Conservation (phyloP, 352 stramenopile species). For the Globisporangium nodosum region DNA sequence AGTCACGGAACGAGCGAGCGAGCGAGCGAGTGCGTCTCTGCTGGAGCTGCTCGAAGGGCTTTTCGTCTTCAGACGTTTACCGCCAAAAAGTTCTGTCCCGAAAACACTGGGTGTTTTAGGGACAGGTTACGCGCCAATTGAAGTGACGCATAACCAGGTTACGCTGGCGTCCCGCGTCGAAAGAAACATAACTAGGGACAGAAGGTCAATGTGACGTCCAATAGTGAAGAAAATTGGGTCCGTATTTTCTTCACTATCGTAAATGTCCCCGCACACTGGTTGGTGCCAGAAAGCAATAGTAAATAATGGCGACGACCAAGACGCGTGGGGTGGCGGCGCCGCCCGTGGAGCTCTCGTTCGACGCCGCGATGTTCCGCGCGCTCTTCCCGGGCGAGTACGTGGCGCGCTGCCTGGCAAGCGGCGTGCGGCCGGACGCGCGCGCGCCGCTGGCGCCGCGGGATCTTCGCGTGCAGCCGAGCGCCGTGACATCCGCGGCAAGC, state of each 20-base stretch:
- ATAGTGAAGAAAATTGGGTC: no score
- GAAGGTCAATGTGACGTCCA: no score
- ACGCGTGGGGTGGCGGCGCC: background rate
- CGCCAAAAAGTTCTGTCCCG: no score
- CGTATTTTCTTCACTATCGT: no score
- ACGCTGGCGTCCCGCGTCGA: no score
- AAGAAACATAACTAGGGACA: no score
- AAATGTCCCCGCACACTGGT: no score
- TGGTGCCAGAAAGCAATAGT: no score
- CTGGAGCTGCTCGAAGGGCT: background rate
- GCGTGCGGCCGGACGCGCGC: slow-evolving; percentile 58
- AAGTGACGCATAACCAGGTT: no score
- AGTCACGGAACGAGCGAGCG: background rate
- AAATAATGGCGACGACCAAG: no score
- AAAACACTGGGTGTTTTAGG: no score
- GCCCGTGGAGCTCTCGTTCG: slow-evolving; percentile 41
- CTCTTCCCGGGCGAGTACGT: slow-evolving; percentile 74
- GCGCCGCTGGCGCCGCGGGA: slow-evolving; percentile 33
- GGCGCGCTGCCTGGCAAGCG: slow-evolving; percentile 47
- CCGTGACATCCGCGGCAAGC: slow-evolving; percentile 59
- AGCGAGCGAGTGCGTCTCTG: background rate
- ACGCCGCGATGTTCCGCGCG: slow-evolving; percentile 64
- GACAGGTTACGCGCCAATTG: no score
- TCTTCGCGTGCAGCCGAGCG: slow-evolving; percentile 60
- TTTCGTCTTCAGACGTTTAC: background rate